Base-by-base conservation (phyloP, 2,329 filamentous ascomycete species). In the Clonostachys rhizophaga region DNA sequence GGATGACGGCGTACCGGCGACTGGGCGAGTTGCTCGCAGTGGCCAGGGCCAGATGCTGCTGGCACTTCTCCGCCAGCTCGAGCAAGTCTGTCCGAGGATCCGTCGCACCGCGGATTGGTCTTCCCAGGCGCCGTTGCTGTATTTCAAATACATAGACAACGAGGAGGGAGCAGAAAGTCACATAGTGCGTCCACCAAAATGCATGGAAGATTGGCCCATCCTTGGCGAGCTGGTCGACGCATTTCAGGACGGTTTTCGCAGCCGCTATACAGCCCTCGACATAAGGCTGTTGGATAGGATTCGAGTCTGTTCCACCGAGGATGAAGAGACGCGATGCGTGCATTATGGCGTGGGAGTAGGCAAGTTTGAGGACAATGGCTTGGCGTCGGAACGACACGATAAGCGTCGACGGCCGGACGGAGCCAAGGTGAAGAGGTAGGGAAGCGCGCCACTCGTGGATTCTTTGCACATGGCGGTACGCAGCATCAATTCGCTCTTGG, bases 141-240 rank as follows among this genome's bases (percentile, higher is more conserved):
- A 81, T 79, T n/a, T 72, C 64, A 63, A 73, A 77, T 7, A 79
- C 69, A 50, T 79, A 80, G 1, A 76, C 59, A 9, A 79, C 71
- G 0, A 74, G 72, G 3, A 80, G 63, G 1, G 76, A 75, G 50
- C 72, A 78, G 48, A 79, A 79, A 0, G 72, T 68, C 7, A 77
- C 72, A 50, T 78, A 78, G 45, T 76, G 72, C 13, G 72, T 78
- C 57, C 73, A 78, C 71, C 75, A 78, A 41, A 78, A 76, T 1
- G 71, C 69, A 45, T 74, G 66, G 40, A 76, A 74, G 1, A 76
- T 48, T 36, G 65, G 63, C 13, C 59, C 65, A 6, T 66, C 64
- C 2, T 61, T 54, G 17, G 67, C 66, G 35, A 72, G 59, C 8
- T 64, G 60, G 45, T 71, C 65, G 8, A 75, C 68, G 2, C 66